Evolutionary conservation across 192 early-diverging fungal genomes (phyloP).

Genomic region (Coemansia furcata): DNA sequence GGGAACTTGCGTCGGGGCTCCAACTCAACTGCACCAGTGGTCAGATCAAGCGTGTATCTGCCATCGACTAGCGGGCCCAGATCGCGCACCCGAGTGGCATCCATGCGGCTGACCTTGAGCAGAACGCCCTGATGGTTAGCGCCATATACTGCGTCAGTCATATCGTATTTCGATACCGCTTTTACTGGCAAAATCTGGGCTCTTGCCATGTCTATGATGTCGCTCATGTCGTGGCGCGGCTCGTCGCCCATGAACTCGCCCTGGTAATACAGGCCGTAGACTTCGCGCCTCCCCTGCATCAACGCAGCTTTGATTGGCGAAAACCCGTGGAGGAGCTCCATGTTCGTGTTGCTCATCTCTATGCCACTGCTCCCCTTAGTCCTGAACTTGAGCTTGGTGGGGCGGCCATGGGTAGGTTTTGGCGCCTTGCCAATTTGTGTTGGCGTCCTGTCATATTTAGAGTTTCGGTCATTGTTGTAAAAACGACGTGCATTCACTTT

Average conservation of each 20-base stretch:
- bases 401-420: neutral
- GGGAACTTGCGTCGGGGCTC: slow-evolving; percentile 26
- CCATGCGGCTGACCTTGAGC: slow-evolving; percentile 8
- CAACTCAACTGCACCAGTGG: neutral
- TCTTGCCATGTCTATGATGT: slow-evolving; percentile 6
- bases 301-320: slow-evolving; percentile 26
- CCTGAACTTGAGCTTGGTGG: neutral
- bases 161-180: neutral
- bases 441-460: neutral
- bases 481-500: neutral
- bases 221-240: neutral
- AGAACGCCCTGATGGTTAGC: slow-evolving; percentile 32
- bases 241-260: slow-evolving; percentile 17
- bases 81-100: neutral
- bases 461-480: neutral
- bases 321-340: slow-evolving; percentile 38
- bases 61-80: slow-evolving; percentile 13
- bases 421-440: neutral
- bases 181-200: slow-evolving; percentile 13
- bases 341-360: neutral
- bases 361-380: neutral
- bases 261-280: slow-evolving; percentile 19
- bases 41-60: slow-evolving; percentile 11
- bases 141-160: neutral
- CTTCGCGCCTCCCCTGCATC: slow-evolving; percentile 19